Percentiles rank a stretch among this genome's conserved stretches.
These are phyloP conservation scores for Penicillium sp. DNA, from an alignment of 2,329 filamentous ascomycete species.

Conservation along the genomic window DNA sequence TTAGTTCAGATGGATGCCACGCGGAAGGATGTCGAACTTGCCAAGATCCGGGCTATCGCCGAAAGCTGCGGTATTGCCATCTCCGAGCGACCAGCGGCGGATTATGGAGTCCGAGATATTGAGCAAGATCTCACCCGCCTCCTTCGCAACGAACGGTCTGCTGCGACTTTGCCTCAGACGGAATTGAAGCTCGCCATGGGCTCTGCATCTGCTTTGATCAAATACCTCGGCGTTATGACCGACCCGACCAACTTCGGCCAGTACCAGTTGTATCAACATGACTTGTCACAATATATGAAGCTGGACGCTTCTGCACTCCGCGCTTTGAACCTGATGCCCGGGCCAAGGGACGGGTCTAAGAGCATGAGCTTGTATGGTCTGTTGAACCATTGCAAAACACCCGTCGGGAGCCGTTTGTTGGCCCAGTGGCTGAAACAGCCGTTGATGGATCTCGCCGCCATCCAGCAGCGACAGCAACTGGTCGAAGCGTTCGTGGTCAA, in stretches of 20 bases:
- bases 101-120: slow-evolving; percentile 89
- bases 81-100: slow-evolving; percentile 73
- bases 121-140: slow-evolving; percentile 90
- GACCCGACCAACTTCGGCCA: slow-evolving; percentile 96
- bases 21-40: slow-evolving; percentile 85
- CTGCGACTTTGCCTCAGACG: slow-evolving; percentile 79
- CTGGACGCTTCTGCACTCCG: slow-evolving; percentile 92
- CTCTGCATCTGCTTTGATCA: slow-evolving; percentile 88
- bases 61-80: slow-evolving; percentile 91
- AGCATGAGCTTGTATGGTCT: slow-evolving; percentile 95
- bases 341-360: slow-evolving; percentile 91
- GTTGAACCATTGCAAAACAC: slow-evolving; percentile 96
- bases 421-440: slow-evolving; percentile 98
- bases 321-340: slow-evolving; percentile 95
- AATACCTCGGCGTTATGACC: slow-evolving; percentile 87
- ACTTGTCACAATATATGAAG: slow-evolving; percentile 97
- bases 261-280: slow-evolving; percentile 96
- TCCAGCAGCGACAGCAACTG: slow-evolving; percentile 87
- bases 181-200: slow-evolving; percentile 97
- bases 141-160: slow-evolving; percentile 81
- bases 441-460: slow-evolving; percentile 86
- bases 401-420: slow-evolving; percentile 84
- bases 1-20: slow-evolving; percentile 77
- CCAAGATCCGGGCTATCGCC: slow-evolving; percentile 85
- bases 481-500: slow-evolving; percentile 94